Percentiles rank a stretch among this genome's conserved stretches.
Evolutionary conservation across 1,139 yeast species (phyloP).

Genomic region (Kodamaea sp.): DNA sequence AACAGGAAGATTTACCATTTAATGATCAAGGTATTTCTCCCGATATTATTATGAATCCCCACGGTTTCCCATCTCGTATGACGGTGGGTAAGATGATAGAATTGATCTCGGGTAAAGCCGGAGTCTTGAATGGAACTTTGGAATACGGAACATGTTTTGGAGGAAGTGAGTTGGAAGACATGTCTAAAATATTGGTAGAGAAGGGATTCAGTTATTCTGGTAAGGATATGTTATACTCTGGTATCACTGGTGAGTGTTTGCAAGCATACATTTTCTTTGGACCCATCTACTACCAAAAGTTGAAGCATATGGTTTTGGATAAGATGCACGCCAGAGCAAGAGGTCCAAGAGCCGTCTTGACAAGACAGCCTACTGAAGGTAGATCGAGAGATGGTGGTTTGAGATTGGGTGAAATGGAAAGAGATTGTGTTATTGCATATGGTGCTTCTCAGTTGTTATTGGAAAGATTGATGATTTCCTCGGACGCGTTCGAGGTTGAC

Average conservation of each 20-base stretch:
- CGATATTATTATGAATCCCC: constrained; percentile 97
- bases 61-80: constrained; percentile 99
- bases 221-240: constrained; percentile 97
- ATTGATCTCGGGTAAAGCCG: constrained; percentile 94
- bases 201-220: constrained; percentile 95
- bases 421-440: constrained; percentile 99
- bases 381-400: constrained; percentile 99
- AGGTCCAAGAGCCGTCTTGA: constrained; percentile 97
- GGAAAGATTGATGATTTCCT: constrained; percentile 97
- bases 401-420: constrained; percentile 99
- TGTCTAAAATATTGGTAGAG: constrained; percentile 89
- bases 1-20: constrained; percentile 95
- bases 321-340: constrained; percentile 99
- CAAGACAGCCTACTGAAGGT: constrained; percentile 99
- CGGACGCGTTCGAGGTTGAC: constrained; percentile 98
- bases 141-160: constrained; percentile 99
- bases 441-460: constrained; percentile 98
- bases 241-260: constrained; percentile 95
- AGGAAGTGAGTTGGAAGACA: constrained; percentile 91
- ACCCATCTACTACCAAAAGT: constrained; percentile 94
- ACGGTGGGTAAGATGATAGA: constrained; percentile 99
- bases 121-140: constrained; percentile 86
- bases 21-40: constrained; percentile 88
- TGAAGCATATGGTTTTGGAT: constrained; percentile 98
- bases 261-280: constrained; percentile 99